These are phyloP conservation scores for Alternaria infectoria DNA, from an alignment of 2,329 filamentous ascomycete genomes.

Conservation along the genomic window DNA sequence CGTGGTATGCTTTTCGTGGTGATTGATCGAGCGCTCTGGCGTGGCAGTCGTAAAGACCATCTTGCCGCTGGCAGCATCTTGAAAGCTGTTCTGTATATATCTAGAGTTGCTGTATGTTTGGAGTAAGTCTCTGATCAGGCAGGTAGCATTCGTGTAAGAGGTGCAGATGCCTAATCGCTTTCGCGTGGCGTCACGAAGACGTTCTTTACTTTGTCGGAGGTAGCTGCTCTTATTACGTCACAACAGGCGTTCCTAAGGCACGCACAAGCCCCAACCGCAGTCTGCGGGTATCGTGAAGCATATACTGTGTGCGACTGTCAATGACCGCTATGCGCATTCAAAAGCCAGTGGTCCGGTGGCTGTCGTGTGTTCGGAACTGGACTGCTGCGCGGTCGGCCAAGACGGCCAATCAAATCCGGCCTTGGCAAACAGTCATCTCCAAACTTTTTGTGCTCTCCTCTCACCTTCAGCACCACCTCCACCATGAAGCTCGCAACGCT, in stretches of 20 bases:
- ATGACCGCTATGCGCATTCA: background rate
- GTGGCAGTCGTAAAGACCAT: slow-evolving; percentile 38
- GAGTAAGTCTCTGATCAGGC: slow-evolving; percentile 1
- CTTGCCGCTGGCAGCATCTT: slow-evolving; percentile 37
- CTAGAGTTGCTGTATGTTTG: background rate
- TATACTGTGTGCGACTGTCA: background rate
- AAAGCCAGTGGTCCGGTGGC: background rate
- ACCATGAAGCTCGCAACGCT: slow-evolving; percentile 16
- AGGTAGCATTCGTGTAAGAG: background rate
- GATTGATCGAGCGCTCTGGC: slow-evolving; percentile 28
- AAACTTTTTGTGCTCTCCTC: slow-evolving; percentile 11
- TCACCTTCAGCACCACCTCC: slow-evolving; percentile 5
- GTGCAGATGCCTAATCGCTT: background rate
- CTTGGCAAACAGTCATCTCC: slow-evolving; percentile 13
- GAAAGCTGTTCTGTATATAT: background rate
- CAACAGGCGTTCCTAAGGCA: background rate
- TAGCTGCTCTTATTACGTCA: slow-evolving; percentile 16
- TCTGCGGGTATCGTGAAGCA: background rate
- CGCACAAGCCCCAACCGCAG: background rate
- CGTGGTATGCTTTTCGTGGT: slow-evolving; percentile 28
- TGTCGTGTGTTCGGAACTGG: background rate
- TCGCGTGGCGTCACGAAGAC: slow-evolving; percentile 6
- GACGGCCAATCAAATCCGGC: slow-evolving; percentile 6
- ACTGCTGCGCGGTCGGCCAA: background rate
- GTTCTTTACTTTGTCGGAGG: background rate